Percentiles rank a stretch among this genome's conserved stretches.
These are phyloP conservation scores for Cladophialophora bantiana DNA, from an alignment of 2,329 filamentous ascomycete genomes.

Conservation along the genomic window DNA sequence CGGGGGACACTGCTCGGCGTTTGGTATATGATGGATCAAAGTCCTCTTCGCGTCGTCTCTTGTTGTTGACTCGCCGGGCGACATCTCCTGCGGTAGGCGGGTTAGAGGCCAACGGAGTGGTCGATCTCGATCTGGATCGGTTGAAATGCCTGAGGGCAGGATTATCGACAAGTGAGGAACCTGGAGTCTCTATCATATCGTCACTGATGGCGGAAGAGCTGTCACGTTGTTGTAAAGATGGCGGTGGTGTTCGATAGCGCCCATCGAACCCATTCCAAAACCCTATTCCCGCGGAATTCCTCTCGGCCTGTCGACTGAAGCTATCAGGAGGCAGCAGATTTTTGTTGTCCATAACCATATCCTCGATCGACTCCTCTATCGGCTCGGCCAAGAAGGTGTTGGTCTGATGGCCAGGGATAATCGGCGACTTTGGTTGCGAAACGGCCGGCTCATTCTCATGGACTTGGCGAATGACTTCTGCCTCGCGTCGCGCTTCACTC, in stretches of 20 bases:
- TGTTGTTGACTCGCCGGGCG: conserved; percentile 77
- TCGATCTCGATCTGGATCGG: conserved; percentile 48
- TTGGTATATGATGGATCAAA: conserved; percentile 86
- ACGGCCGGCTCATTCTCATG: conserved; percentile 78
- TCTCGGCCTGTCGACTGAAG: conserved; percentile 77
- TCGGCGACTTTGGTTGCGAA: conserved; percentile 37
- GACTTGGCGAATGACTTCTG: conserved; percentile 94
- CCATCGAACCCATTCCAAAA: conserved; percentile 85
- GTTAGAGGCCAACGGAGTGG: conserved; percentile 49
- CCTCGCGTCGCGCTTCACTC: conserved; percentile 85
- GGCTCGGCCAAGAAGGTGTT: conserved; percentile 64
- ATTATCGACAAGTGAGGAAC: conserved; percentile 41
- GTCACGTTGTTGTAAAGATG: conserved; percentile 64
- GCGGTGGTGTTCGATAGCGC: conserved; percentile 69
- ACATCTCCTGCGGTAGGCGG: conserved; percentile 72
- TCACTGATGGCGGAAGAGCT: conserved; percentile 55
- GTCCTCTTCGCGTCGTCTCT: conserved; percentile 88
- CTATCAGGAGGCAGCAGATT: conserved; percentile 63
- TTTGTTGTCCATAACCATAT: conserved; percentile 43
- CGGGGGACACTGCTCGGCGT: conserved; percentile 86
- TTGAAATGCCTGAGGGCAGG: conserved; percentile 40
- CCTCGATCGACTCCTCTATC: conserved; percentile 72
- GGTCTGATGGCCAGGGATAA: conserved; percentile 48
- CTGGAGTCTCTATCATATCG: conserved; percentile 49
- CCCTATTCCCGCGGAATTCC: conserved; percentile 73